Conservation (phyloP, 305 asterid species). For the Fraxinus sp. region DNA sequence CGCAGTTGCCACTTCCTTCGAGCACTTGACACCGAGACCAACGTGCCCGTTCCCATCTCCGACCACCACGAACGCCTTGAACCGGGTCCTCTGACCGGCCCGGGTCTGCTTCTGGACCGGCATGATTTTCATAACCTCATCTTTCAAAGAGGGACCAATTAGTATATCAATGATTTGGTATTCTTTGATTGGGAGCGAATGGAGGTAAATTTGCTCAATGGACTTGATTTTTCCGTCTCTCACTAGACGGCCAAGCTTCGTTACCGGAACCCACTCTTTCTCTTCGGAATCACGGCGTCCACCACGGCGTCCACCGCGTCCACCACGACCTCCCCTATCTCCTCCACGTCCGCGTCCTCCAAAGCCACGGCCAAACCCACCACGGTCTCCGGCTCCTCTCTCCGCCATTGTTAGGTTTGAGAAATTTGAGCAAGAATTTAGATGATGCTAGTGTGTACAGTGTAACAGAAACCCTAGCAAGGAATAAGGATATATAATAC, state of each 20-base stretch:
- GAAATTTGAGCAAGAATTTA: neutral
- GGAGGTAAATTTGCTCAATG: constrained; percentile 12
- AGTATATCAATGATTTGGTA: constrained; percentile 5
- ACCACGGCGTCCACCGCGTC: neutral
- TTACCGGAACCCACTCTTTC: constrained; percentile 14
- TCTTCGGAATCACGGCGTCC: constrained; percentile 13
- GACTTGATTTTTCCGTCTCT: neutral
- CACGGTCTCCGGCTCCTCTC: constrained; percentile 4
- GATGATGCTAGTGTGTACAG: neutral
- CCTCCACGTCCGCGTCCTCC: constrained; percentile 5
- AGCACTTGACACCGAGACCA: constrained; percentile 12
- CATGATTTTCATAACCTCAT: constrained; percentile 20
- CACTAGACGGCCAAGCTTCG: constrained; percentile 4
- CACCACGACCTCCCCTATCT: neutral
- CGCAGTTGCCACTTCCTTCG: constrained; percentile 12
- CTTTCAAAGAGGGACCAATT: constrained; percentile 1
- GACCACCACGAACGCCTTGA: constrained; percentile 15
- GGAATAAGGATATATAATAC: neutral
- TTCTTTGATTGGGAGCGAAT: constrained; percentile 18
- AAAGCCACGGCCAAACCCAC: constrained; percentile 8
- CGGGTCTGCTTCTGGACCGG: constrained; percentile 19
- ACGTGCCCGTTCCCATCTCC: constrained; percentile 13
- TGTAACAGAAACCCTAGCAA: neutral
- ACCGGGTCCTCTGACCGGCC: constrained; percentile 17
- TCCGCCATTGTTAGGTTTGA: constrained; percentile 2